Percentiles rank a stretch among this genome's conserved stretches.
These are phyloP conservation scores for Phytophthora aleatoria DNA, from an alignment of 352 stramenopile genomes.

Conservation along the genomic window DNA sequence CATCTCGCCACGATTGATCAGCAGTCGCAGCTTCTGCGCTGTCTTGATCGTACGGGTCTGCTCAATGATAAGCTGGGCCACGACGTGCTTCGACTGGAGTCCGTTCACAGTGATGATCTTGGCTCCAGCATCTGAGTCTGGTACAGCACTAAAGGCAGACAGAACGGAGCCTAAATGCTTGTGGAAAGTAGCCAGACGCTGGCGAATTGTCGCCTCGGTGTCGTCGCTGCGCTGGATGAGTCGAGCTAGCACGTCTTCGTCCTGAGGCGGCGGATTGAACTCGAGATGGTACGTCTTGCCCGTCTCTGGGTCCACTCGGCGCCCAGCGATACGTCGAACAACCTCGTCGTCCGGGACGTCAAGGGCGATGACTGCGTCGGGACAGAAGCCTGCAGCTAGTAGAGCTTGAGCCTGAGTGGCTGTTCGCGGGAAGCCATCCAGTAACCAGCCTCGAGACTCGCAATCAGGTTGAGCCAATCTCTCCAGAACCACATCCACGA, in stretches of 20 bases:
- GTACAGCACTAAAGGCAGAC: constrained; percentile 33
- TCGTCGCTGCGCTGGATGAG: constrained; percentile 92
- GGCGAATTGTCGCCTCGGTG: constrained; percentile 91
- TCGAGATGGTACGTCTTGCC: constrained; percentile 97
- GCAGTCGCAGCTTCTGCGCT: constrained; percentile 41
- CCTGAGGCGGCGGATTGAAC: constrained; percentile 92
- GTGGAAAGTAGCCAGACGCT: constrained; percentile 90
- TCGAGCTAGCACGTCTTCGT: constrained; percentile 63
- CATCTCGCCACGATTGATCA: constrained; percentile 63
- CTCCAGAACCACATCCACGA: constrained; percentile 86
- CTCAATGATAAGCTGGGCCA: constrained; percentile 44
- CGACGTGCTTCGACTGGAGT: constrained; percentile 48
- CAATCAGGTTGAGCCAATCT: constrained; percentile 87
- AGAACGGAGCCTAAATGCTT: constrained; percentile 67
- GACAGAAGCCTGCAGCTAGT: constrained; percentile 78
- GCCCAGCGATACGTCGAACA: constrained; percentile 95
- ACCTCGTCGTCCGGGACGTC: constrained; percentile 95
- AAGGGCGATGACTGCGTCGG: constrained; percentile 92
- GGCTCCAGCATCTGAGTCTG: constrained; percentile 6
- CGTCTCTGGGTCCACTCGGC: constrained; percentile 93
- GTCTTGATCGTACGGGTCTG: constrained; percentile 45
- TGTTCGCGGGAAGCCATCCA: constrained; percentile 95
- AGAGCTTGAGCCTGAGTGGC: constrained; percentile 86
- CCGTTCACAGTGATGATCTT: constrained; percentile 53
- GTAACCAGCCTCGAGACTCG: constrained; percentile 84